phyloP scores from a whole-genome alignment of 345 rosid species.

The Hibiscus syriacus region DNA sequence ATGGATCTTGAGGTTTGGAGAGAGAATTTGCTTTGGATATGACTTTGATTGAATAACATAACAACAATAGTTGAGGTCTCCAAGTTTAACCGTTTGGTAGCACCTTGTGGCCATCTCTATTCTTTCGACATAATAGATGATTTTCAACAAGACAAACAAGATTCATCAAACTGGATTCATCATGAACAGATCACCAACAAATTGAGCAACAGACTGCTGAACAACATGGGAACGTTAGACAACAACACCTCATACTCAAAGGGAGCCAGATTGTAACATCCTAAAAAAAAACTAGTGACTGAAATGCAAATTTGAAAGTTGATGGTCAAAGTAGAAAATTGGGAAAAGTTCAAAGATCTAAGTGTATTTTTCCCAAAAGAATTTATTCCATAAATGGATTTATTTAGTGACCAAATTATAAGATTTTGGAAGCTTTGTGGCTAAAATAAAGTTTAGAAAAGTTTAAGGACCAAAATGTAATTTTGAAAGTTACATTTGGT shows the following conservation, averaged over 20 bases:
- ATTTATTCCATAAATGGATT: too few relatives aligned
- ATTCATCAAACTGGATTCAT: conserved; percentile 33
- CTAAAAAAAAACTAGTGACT: too few relatives aligned
- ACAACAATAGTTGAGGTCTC: conserved; percentile 49
- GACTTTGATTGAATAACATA: conserved; percentile 53
- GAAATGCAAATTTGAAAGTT: too few relatives aligned
- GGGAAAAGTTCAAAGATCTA: too few relatives aligned
- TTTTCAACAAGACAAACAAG: conserved; percentile 76
- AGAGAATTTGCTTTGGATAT: conserved; percentile 30
- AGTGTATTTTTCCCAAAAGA: too few relatives aligned
- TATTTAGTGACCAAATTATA: too few relatives aligned
- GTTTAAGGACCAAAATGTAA: too few relatives aligned
- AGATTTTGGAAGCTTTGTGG: too few relatives aligned
- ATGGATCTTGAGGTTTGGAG: conserved; percentile 22
- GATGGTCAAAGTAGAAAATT: too few relatives aligned
- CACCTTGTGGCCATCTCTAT: conserved; percentile 15
- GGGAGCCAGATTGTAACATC: too few relatives aligned
- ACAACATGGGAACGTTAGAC: conserved; percentile 38
- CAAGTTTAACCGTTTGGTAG: conserved; percentile 40
- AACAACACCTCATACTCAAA: conserved; percentile 39
- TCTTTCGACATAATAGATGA: conserved; percentile 23
- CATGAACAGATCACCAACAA: conserved; percentile 35
- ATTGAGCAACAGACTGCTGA: conserved; percentile 37
- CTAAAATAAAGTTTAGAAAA: too few relatives aligned
- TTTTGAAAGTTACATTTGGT: too few relatives aligned